Conservation (phyloP, 1,139 yeast species). For the Kurtzmaniella quercitrusa region DNA sequence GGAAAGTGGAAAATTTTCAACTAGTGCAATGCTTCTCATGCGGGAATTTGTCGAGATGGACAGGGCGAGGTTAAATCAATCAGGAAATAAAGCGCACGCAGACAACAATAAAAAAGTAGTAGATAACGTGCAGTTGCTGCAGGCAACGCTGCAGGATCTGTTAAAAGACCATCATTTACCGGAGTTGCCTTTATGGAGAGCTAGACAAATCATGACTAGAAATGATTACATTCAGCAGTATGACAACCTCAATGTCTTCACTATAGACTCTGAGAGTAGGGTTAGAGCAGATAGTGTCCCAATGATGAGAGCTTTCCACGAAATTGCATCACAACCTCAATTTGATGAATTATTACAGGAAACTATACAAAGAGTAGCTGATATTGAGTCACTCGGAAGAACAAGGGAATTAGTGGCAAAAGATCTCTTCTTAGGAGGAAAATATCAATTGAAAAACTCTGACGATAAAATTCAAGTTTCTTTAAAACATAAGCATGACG, state of each 20-base stretch:
- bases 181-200: slow-evolving; percentile 76
- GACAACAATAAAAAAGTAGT: slow-evolving; percentile 14
- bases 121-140: slow-evolving; percentile 12
- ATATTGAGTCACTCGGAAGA: slow-evolving; percentile 74
- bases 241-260: slow-evolving; percentile 73
- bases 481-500: slow-evolving; percentile 17
- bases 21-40: slow-evolving; percentile 75
- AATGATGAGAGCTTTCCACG: slow-evolving; percentile 87
- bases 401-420: slow-evolving; percentile 77
- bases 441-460: slow-evolving; percentile 25
- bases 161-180: slow-evolving; percentile 55
- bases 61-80: slow-evolving; percentile 28
- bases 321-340: slow-evolving; percentile 67
- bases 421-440: slow-evolving; percentile 58
- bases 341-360: slow-evolving; percentile 68
- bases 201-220: slow-evolving; percentile 81
- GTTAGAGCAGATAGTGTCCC: slow-evolving; percentile 83
- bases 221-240: slow-evolving; percentile 74
- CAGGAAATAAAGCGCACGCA: slow-evolving; percentile 18
- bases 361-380: slow-evolving; percentile 68
- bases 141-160: slow-evolving; percentile 9
- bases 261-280: slow-evolving; percentile 69
- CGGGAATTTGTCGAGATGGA: slow-evolving; percentile 72
- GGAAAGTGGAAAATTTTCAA: slow-evolving; percentile 77
- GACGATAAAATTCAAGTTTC: slow-evolving; percentile 14